Conservation (phyloP, 2,329 filamentous ascomycete species). For the Trichocomaceae sp. region DNA sequence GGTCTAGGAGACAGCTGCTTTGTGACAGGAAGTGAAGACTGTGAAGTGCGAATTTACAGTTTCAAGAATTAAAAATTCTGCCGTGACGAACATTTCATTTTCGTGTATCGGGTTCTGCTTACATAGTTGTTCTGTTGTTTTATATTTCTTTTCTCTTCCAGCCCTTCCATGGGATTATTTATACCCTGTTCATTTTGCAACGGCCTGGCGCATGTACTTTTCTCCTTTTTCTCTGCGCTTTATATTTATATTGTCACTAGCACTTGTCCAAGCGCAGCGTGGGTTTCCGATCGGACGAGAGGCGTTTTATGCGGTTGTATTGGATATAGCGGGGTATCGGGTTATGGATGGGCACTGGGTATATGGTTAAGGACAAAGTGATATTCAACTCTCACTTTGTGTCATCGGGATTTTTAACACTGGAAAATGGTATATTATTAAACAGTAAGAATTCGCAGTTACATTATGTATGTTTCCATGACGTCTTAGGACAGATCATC, state of each 20-base stretch:
- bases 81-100: not conserved
- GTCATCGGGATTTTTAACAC: not conserved
- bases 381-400: not conserved
- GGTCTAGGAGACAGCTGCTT: conserved; percentile 83
- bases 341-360: not conserved
- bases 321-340: not conserved
- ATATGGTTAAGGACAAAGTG: not conserved
- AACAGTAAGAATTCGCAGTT: no score
- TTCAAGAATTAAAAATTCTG: conserved; percentile 43
- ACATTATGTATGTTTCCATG: no score
- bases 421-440: not conserved
- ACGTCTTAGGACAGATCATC: no score
- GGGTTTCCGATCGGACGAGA: not conserved
- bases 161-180: not conserved
- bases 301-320: not conserved
- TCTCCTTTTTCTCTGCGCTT: not conserved
- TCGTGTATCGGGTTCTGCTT: not conserved
- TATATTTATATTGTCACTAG: not conserved
- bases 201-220: not conserved
- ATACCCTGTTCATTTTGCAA: not conserved
- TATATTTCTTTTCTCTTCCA: not conserved
- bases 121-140: not conserved
- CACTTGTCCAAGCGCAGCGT: not conserved
- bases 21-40: conserved; percentile 88
- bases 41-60: conserved; percentile 78